Evolutionary conservation across 495 filamentous ascomycete species (phyloP), one percentile per base, ranked within the genome.

Genomic region (Beverwykella pulmonaria): DNA sequence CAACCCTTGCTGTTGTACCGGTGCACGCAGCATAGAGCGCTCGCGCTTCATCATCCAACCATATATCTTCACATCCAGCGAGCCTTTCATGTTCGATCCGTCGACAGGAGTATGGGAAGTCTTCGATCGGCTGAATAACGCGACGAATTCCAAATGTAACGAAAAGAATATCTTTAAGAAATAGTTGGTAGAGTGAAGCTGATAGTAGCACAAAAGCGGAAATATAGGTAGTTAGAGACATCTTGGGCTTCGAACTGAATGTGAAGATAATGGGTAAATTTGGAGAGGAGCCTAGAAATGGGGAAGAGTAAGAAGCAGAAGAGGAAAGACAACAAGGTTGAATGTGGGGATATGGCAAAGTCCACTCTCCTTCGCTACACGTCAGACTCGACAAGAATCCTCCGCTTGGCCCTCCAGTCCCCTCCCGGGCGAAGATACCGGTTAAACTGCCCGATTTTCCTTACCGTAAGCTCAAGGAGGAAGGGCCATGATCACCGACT

Each of bases 41-140:
- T 27, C 61, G 50, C 1, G 50, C 50, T 7, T 56, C 50, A 34
- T 56, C 52, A 25, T 64, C 61, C 15, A 64, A 29, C 52, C 61
- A 64, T 26, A 64, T 20, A 30, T 64, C 61, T 32, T 64, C 61
- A 32, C 61, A 64, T 12, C 52, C 52, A 32, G 55, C 36, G 19
- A 64, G 61, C 25, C 39, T 55, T 17, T 64, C 22, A 53, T 64
- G 36, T 39, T 55, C 17, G 20, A 64, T 15, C 1, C 61, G 30
- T 19, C 50, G 50, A n/a, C 61, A 64, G 1, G 50, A 27, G 22
- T 56, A 64, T 6, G 61, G 61, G 36, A 64, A 64, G 17, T 64
- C 52, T 56, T 64, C 61, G 25, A 64, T 55, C 6, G 25, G 30
- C 19, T 64, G 61, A 10, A 64, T 49, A 14, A 34, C 2, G 32